Evolutionary conservation across 2,329 filamentous ascomycete species (phyloP), one percentile per base, ranked within the genome.

Genomic region (Paraphoma chrysanthemicola): DNA sequence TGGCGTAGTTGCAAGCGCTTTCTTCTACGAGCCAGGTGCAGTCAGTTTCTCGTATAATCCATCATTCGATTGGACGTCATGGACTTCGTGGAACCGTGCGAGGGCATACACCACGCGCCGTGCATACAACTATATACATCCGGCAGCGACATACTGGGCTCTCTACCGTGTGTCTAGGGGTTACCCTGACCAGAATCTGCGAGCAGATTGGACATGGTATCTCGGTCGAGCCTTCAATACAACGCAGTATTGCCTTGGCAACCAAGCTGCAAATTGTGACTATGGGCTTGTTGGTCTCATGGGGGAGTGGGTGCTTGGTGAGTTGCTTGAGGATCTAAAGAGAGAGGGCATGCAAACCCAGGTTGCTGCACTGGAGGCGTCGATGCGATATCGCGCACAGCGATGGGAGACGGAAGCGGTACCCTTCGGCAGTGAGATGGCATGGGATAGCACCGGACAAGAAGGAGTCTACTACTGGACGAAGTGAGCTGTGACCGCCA

Each of bases 381-480:
- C 74, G 0, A 86, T 88, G 85, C 77, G 75, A 12, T 70, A 69
- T 3, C 79, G 85, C 1, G 83, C 84, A 1, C 58, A 77, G 3
- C 64, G 73, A 1, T 88, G 86, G 85, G 69, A 82, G n/a, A 73
- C 72, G 0, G 72, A 82, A 49, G 77, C 78, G 7, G 81, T 84
- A 5, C 86, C 86, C 0, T 88, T 82, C 57, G 85, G 85, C 0
- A 86, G 83, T 48, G 86, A 88, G 67, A 85, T 86, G 83, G 81
- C 85, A 0, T 88, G 86, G 86, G 86, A 88, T 54, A 86, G 82
- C 0, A 88, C 85, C 0, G 85, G 84, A 0, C 85, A 88, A 59
- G 85, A 88, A 66, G 85, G 85, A 0, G 83, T 88, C 0, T 88
- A 86, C 56, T 85, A 85, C 56, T 87, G 85, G 85, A 76, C 80